phyloP scores from a whole-genome alignment of 257 asterid genomes.

The Penstemon barbatus region DNA sequence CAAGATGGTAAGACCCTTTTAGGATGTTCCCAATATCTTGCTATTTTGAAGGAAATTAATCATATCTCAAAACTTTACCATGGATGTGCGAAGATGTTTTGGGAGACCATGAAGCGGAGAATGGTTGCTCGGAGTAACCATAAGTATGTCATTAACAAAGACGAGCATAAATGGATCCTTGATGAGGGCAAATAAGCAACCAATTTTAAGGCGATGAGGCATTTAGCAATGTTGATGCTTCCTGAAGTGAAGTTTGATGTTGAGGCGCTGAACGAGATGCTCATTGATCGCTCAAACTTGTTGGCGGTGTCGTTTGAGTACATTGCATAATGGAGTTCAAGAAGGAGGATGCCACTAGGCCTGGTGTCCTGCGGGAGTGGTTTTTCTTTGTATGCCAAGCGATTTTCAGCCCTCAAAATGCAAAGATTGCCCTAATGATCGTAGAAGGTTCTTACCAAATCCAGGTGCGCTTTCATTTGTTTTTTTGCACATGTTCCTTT shows the following conservation, averaged over 20 bases:
- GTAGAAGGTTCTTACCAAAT: constrained; percentile 94
- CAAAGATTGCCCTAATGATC: constrained; percentile 91
- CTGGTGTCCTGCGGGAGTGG: constrained; percentile 98
- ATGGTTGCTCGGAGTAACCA: constrained; percentile 60
- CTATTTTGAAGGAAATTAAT: constrained; percentile 67
- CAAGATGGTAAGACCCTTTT: constrained; percentile 25
- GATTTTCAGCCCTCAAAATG: constrained; percentile 84
- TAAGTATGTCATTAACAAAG: constrained; percentile 65
- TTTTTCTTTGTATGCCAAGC: constrained; percentile 89
- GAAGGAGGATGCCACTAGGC: constrained; percentile 97
- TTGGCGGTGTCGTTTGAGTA: constrained; percentile 82
- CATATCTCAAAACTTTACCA: constrained; percentile 54
- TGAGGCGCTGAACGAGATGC: constrained; percentile 92
- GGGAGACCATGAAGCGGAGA: constrained; percentile 59
- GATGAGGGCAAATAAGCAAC: constrained; percentile 72
- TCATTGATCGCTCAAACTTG: constrained; percentile 82
- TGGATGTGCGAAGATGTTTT: constrained; percentile 60
- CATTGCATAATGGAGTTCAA: constrained; percentile 88
- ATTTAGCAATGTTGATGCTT: constrained; percentile 74
- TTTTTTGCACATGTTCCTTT: background rate
- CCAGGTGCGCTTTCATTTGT: constrained; percentile 55
- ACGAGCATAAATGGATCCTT: constrained; percentile 74
- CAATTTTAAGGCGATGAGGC: constrained; percentile 81
- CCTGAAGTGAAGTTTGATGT: constrained; percentile 86
- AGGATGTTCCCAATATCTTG: constrained; percentile 60